phyloP scores from a whole-genome alignment of 2,329 filamentous ascomycete genomes.

The Chaetomium olivaceum region DNA sequence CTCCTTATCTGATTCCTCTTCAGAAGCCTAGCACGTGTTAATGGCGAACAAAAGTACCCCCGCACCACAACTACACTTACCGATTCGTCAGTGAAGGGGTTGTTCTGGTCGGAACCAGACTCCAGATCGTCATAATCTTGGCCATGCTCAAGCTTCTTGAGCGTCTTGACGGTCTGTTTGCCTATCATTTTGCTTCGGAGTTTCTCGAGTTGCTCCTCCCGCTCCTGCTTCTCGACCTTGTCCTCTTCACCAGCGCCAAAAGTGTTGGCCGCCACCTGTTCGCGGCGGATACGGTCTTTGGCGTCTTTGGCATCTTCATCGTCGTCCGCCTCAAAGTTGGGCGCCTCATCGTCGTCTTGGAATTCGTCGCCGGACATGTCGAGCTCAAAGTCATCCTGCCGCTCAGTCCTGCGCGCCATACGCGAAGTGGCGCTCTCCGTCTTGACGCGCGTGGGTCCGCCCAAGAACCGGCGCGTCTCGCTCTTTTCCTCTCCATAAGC shows the following conservation, averaged over 20 bases:
- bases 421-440: slow-evolving; percentile 66
- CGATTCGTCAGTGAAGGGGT: slow-evolving; percentile 41
- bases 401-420: slow-evolving; percentile 62
- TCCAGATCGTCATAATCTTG: slow-evolving; percentile 80
- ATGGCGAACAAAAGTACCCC: background rate
- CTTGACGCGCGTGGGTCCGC: slow-evolving; percentile 62
- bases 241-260: slow-evolving; percentile 71
- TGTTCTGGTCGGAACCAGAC: slow-evolving; percentile 40
- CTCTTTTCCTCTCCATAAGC: slow-evolving; percentile 62
- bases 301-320: slow-evolving; percentile 77
- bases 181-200: slow-evolving; percentile 69
- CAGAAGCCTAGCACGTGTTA: slow-evolving; percentile 50
- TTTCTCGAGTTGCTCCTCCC: slow-evolving; percentile 66
- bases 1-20: slow-evolving; percentile 58
- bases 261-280: slow-evolving; percentile 83
- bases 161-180: slow-evolving; percentile 75
- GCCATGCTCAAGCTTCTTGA: slow-evolving; percentile 83
- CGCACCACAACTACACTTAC: slow-evolving; percentile 30
- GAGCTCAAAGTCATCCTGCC: slow-evolving; percentile 69
- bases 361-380: slow-evolving; percentile 73
- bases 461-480: slow-evolving; percentile 54
- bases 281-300: slow-evolving; percentile 71
- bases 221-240: slow-evolving; percentile 73
- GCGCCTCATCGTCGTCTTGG: slow-evolving; percentile 83
- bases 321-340: slow-evolving; percentile 75